Base-by-base conservation (phyloP, 768 basidiomycete genomes). In the Tricholomella constricta region DNA sequence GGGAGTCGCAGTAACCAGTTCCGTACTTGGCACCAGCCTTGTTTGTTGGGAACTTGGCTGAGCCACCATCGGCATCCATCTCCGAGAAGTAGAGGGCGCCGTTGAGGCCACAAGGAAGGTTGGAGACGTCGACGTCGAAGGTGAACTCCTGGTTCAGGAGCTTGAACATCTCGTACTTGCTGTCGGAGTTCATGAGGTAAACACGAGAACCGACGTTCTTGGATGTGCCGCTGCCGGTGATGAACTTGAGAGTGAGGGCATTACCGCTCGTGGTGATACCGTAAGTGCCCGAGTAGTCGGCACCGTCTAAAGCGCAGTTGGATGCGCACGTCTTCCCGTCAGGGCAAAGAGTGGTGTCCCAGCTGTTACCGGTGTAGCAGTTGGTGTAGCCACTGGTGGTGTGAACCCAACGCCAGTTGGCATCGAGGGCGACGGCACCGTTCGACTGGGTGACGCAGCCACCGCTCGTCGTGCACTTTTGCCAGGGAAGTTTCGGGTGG, bases 41-140 rank as follows among this genome's bases (percentile, higher is more conserved):
- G 76, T 84, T 84, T 60, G 58, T 69, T 29, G 80, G 60, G 69
- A 68, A 79, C 60, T 73, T 69, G 51, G 72, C 53, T 38, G 66
- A 62, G 31, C 82, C 83, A 68, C 83, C 83, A 58, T 83, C 82
- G 10, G 74, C 74, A 60, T 79, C 81, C 83, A 84, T 85, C 67
- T 79, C 74, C 45, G 72, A 69, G 67, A 84, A 81, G 73, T 84
- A 84, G n/a, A n/a, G n/a, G n/a, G n/a, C n/a, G n/a, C n/a, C n/a
- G n/a, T n/a, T n/a, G n/a, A n/a, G n/a, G n/a, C n/a, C n/a, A n/a
- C n/a, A n/a, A n/a, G n/a, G n/a, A n/a, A n/a, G n/a, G n/a, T n/a
- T n/a, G n/a, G n/a, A n/a, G n/a, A n/a, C n/a, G n/a, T n/a, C n/a
- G n/a, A n/a, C n/a, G n/a, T n/a, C n/a, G n/a, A n/a, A n/a, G n/a